Evolutionary conservation across 768 basidiomycete species (phyloP), one percentile per base, ranked within the genome.

Genomic region (Boletus rubescentipes): DNA sequence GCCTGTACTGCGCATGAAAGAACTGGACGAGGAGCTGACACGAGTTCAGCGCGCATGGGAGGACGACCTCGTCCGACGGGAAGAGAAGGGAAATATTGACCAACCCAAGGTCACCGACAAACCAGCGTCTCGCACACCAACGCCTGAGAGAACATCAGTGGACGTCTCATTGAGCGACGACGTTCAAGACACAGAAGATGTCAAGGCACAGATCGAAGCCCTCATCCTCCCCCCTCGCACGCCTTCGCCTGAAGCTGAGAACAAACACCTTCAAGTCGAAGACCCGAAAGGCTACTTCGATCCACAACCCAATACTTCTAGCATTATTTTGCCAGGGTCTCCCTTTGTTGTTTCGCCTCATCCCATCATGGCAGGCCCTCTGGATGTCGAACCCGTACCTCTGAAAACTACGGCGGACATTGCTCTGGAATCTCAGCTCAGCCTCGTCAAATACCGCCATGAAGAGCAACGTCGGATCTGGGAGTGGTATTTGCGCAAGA

Each of bases 401-500:
- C 57, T 88, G 35, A 91, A 85, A 62, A 83, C 84, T 0, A 72
- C 75, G 2, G 74, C 80, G 29, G 91, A 94, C 61, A 91, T 97
- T 44, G 72, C 78, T 11, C 73, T 85, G 35, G 87, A 94, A 64
- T 92, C 91, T 63, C 80, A 77, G 18, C 81, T 89, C 37, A 81
- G 79, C 43, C 75, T 84, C 35, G 72, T 90, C 36, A 85, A 88
- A 66, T 87, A 85, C 77, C 86, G 87, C 59, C 90, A 94, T 51
- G 87, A 88, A 60, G 93, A 96, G 61, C 89, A 92, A 58, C 81
- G 89, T 35, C 85, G 91, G 39, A 83, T 96, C 29, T 98, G 95
- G 94, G 91, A 93, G 63, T 97, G 93, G 94, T 96, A 96, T 65
- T 74, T 91, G 11, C 83, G 90, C 46, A 90, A 92, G 72, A 93